These are phyloP conservation scores for Ogataea zsoltii DNA, from an alignment of 805 yeast genomes.

Conservation along the genomic window DNA sequence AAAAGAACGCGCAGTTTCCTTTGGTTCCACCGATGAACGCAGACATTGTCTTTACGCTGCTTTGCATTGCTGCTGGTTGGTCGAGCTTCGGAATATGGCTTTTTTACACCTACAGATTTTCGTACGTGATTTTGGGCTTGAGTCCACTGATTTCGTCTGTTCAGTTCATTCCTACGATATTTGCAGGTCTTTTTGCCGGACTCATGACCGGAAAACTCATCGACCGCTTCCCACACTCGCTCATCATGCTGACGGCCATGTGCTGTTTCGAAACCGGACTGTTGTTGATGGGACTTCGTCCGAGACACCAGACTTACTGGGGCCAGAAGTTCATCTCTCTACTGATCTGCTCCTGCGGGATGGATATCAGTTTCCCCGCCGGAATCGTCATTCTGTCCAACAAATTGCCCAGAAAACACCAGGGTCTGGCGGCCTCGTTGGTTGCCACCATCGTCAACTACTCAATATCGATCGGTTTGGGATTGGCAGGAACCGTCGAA, in stretches of 20 bases:
- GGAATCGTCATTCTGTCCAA: slow-evolving; percentile 64
- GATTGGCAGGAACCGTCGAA: slow-evolving; percentile 71
- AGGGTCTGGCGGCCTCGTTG: slow-evolving; percentile 78
- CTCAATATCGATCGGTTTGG: slow-evolving; percentile 68
- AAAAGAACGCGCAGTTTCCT: slow-evolving; percentile 37
- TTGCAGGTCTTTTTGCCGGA: slow-evolving; percentile 60
- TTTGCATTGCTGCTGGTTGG: slow-evolving; percentile 66
- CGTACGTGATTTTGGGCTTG: slow-evolving; percentile 50
- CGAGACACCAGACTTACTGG: slow-evolving; percentile 62
- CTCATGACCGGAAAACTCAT: slow-evolving; percentile 50
- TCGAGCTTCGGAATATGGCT: slow-evolving; percentile 75
- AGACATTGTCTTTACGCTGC: slow-evolving; percentile 49
- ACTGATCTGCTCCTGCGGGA: slow-evolving; percentile 64
- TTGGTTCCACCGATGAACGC: slow-evolving; percentile 42
- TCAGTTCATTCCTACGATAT: slow-evolving; percentile 44
- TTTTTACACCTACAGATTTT: slow-evolving; percentile 58
- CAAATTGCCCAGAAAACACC: slow-evolving; percentile 59
- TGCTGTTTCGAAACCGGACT: slow-evolving; percentile 56
- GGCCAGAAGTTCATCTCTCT: slow-evolving; percentile 55
- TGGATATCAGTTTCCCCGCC: slow-evolving; percentile 80
- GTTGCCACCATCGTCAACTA: slow-evolving; percentile 72
- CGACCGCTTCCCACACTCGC: slow-evolving; percentile 47
- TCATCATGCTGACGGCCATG: slow-evolving; percentile 51
- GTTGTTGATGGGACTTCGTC: slow-evolving; percentile 53
- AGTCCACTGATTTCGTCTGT: slow-evolving; percentile 48